phyloP scores from a whole-genome alignment of 495 filamentous ascomycete species.

The Aspergillus heteromorphus region DNA sequence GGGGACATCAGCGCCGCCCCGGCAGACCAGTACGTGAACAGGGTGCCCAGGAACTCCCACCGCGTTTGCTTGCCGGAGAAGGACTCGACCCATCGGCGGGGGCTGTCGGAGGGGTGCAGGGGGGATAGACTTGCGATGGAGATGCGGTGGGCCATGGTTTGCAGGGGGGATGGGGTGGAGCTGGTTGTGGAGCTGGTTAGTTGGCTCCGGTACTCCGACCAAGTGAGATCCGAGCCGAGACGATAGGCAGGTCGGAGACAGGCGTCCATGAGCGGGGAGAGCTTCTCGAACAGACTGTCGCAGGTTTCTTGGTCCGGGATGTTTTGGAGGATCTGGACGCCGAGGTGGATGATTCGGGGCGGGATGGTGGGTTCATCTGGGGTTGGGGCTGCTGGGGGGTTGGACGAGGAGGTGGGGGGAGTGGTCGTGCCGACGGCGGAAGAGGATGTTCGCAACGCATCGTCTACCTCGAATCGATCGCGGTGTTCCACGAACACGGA shows the following conservation, averaged over 20 bases:
- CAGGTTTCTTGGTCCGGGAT: background rate
- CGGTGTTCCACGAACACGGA: slow-evolving; percentile 5
- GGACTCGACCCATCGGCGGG: background rate
- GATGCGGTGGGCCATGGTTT: background rate
- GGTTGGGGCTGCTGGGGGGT: background rate
- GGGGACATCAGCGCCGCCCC: background rate
- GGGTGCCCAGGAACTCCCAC: background rate
- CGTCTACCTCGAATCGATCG: background rate
- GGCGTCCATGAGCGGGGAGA: background rate
- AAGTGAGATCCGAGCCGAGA: background rate
- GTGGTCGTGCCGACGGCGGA: background rate
- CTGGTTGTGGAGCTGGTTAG: too few relatives aligned
- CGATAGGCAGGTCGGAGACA: background rate
- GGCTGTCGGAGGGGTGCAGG: background rate
- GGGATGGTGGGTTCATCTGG: background rate
- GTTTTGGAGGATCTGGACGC: background rate
- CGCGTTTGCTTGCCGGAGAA: background rate
- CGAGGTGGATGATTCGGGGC: background rate
- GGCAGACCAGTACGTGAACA: slow-evolving; percentile 5
- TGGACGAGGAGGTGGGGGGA: too few relatives aligned
- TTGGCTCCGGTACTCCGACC: background rate
- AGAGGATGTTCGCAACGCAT: background rate
- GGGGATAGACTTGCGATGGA: background rate
- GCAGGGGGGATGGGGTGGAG: too few relatives aligned
- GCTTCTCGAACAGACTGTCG: background rate